phyloP scores from a whole-genome alignment of 805 yeast species.

The Kodamaea lidongshanica region DNA sequence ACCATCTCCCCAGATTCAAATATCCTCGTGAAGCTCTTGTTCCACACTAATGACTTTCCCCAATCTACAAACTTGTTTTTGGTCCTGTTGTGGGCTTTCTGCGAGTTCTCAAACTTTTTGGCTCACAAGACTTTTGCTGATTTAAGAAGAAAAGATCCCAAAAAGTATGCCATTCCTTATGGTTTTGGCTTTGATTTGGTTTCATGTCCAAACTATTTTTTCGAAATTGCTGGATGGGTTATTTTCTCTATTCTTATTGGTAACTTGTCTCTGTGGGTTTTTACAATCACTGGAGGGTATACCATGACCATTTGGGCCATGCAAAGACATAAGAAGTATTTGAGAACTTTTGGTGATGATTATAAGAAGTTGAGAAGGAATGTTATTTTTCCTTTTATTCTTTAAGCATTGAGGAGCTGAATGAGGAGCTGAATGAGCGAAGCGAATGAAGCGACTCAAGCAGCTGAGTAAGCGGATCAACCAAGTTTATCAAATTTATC shows the following conservation, averaged over 20 bases:
- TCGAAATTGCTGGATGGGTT: conserved; percentile 76
- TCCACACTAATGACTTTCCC: conserved; percentile 42
- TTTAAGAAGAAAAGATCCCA: conserved; percentile 47
- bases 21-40: conserved; percentile 24
- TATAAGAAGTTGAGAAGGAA: conserved; percentile 73
- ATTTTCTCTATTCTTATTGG: conserved; percentile 63
- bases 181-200: conserved; percentile 80
- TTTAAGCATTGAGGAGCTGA: conserved; percentile 37
- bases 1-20: conserved; percentile 16
- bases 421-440: too few species aligned
- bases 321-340: conserved; percentile 69
- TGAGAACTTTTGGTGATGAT: conserved; percentile 63
- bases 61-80: conserved; percentile 23
- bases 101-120: conserved; percentile 66
- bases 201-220: conserved; percentile 92
- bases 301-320: conserved; percentile 94
- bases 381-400: conserved; percentile 69
- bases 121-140: conserved; percentile 63
- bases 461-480: too few species aligned
- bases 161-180: conserved; percentile 62
- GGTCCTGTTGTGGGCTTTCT: conserved; percentile 45
- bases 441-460: too few species aligned
- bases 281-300: conserved; percentile 59
- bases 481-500: too few species aligned
- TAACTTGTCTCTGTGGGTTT: conserved; percentile 70